These are phyloP conservation scores for Lentinula detonsa DNA, from an alignment of 768 basidiomycete genomes.

Conservation along the genomic window DNA sequence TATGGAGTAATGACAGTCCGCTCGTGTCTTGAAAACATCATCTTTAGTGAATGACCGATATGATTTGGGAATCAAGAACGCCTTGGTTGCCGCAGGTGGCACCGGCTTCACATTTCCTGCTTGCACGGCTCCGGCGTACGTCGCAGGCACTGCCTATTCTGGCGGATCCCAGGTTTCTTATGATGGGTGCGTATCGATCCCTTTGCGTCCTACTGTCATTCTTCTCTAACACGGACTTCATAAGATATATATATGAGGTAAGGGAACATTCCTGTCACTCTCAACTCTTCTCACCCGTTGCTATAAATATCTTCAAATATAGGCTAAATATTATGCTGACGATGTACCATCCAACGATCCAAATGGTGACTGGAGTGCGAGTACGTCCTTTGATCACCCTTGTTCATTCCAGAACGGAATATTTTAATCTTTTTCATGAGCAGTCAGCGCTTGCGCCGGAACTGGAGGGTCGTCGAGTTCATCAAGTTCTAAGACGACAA, in stretches of 20 bases:
- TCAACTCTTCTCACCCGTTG: neutral
- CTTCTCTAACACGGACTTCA: neutral
- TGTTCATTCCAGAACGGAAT: neutral
- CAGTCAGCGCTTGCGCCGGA: constrained; percentile 48
- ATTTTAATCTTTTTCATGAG: neutral
- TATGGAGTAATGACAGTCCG: too few species aligned
- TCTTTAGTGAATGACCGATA: constrained; percentile 48
- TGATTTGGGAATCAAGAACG: constrained; percentile 55
- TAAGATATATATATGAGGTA: constrained; percentile 65
- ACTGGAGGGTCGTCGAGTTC: constrained; percentile 33
- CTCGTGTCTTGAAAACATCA: neutral
- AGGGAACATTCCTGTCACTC: neutral
- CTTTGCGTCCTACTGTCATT: neutral
- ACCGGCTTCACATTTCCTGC: constrained; percentile 61
- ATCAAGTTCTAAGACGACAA: constrained; percentile 20
- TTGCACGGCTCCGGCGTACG: constrained; percentile 51
- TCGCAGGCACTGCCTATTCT: constrained; percentile 41
- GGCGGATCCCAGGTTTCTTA: constrained; percentile 50
- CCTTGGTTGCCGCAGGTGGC: constrained; percentile 55
- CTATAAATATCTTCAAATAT: neutral
- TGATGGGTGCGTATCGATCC: constrained; percentile 37
- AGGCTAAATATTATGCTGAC: constrained; percentile 61
- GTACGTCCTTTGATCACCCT: constrained; percentile 28
- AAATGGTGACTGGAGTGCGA: constrained; percentile 59
- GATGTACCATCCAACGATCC: constrained; percentile 38